Evolutionary conservation across 805 yeast species (phyloP).

Genomic region (Lachancea waltii): DNA sequence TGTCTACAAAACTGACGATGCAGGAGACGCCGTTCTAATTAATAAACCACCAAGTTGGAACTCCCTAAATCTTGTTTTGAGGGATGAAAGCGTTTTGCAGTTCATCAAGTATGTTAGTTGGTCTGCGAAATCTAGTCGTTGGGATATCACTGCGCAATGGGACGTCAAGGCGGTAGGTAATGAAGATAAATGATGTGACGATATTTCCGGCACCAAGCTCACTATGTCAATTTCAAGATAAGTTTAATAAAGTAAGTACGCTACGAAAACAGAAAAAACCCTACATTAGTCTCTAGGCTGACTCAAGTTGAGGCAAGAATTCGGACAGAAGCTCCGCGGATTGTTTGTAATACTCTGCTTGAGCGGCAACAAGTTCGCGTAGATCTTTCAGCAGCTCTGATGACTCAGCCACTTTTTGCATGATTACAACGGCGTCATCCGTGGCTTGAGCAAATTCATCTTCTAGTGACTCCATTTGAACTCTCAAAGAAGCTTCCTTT

Average conservation of each 20-base stretch:
- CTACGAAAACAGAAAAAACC: too few species aligned
- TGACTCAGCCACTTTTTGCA: slow-evolving; percentile 72
- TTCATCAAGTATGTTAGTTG: slow-evolving; percentile 88
- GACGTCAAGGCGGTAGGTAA: slow-evolving; percentile 48
- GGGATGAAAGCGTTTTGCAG: slow-evolving; percentile 83
- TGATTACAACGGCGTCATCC: slow-evolving; percentile 76
- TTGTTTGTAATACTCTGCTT: slow-evolving; percentile 71
- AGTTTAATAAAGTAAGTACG: too few species aligned
- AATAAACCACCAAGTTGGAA: slow-evolving; percentile 85
- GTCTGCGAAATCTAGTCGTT: slow-evolving; percentile 83
- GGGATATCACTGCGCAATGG: slow-evolving; percentile 86
- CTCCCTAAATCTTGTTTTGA: slow-evolving; percentile 61
- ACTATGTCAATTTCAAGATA: too few species aligned
- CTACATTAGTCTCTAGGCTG: too few species aligned
- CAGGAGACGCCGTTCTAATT: slow-evolving; percentile 69
- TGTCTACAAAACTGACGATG: slow-evolving; percentile 53
- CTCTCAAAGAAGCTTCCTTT: slow-evolving; percentile 67
- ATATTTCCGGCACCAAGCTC: too few species aligned
- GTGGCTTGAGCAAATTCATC: slow-evolving; percentile 87
- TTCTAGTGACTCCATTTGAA: slow-evolving; percentile 75
- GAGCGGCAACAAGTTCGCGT: slow-evolving; percentile 67
- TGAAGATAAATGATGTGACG: slow-evolving; percentile 25
- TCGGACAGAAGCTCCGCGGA: slow-evolving; percentile 53
- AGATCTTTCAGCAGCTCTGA: slow-evolving; percentile 64
- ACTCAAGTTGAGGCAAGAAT: slow-evolving; percentile 9